These are phyloP conservation scores for Coemansia asiatica DNA, from an alignment of 192 early-diverging fungal species.

Conservation along the genomic window DNA sequence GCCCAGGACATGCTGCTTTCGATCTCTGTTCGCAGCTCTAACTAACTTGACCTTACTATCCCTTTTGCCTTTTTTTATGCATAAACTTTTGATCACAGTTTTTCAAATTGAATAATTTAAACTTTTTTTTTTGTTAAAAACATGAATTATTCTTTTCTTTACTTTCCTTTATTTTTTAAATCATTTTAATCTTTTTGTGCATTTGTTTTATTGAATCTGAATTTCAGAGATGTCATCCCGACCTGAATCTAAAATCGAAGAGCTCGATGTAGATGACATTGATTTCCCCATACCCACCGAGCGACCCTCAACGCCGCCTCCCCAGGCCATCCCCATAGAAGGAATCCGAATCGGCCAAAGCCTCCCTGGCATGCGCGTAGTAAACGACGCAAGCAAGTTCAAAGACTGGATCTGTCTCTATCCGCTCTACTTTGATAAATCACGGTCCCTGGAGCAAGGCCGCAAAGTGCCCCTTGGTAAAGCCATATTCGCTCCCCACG, in stretches of 20 bases:
- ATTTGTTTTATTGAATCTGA: too few species aligned
- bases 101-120: too few species aligned
- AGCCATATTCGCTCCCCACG: slow-evolving; percentile 62
- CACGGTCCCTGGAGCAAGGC: slow-evolving; percentile 60
- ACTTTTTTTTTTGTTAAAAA: too few species aligned
- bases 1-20: slow-evolving; percentile 23
- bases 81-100: too few species aligned
- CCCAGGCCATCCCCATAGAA: background rate
- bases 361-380: slow-evolving; percentile 18
- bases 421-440: slow-evolving; percentile 69
- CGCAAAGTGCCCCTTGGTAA: slow-evolving; percentile 59
- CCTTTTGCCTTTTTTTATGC: background rate
- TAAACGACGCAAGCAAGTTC: slow-evolving; percentile 31
- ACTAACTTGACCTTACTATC: too few species aligned
- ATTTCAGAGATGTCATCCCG: slow-evolving; percentile 2
- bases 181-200: too few species aligned
- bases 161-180: too few species aligned
- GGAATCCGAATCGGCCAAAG: slow-evolving; percentile 27
- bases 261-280: slow-evolving; percentile 55
- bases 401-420: slow-evolving; percentile 70
- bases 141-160: too few species aligned
- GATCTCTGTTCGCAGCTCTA: background rate
- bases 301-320: slow-evolving; percentile 8
- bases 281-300: slow-evolving; percentile 53
- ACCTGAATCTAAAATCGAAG: slow-evolving; percentile 9